Evolutionary conservation across 2,329 filamentous ascomycete genomes (phyloP).

Genomic region (Pseudogymnoascus sp.): DNA sequence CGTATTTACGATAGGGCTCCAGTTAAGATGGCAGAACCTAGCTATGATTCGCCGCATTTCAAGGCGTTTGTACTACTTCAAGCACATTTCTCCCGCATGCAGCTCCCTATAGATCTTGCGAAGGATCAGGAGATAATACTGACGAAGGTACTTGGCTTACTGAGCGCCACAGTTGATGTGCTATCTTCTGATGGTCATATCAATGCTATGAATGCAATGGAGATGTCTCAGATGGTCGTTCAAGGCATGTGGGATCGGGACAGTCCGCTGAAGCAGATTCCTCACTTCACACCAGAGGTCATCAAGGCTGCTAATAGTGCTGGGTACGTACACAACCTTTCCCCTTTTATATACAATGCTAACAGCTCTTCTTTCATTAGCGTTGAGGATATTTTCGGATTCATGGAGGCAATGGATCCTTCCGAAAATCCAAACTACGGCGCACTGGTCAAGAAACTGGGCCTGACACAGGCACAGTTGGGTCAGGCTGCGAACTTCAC

Average conservation of each 20-base stretch:
- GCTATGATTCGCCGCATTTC: constrained; percentile 92
- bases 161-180: constrained; percentile 90
- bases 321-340: constrained; percentile 46
- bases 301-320: constrained; percentile 76
- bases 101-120: constrained; percentile 86
- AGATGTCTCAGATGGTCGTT: constrained; percentile 98
- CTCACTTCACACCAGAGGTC: constrained; percentile 78
- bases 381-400: constrained; percentile 91
- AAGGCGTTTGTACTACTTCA: constrained; percentile 97
- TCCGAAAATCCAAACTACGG: constrained; percentile 80
- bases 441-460: constrained; percentile 67
- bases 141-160: constrained; percentile 73
- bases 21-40: constrained; percentile 84
- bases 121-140: constrained; percentile 92
- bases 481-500: constrained; percentile 89
- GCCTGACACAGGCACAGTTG: constrained; percentile 73
- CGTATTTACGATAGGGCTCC: constrained; percentile 92
- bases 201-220: constrained; percentile 98
- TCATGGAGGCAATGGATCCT: constrained; percentile 98
- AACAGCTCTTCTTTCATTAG: constrained; percentile 35
- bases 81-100: constrained; percentile 95
- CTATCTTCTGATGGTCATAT: constrained; percentile 91
- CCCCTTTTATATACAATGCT: constrained; percentile 21
- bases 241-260: constrained; percentile 99
- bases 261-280: constrained; percentile 93